phyloP scores from a whole-genome alignment of 208 protist species.

The Lotmaria passim region DNA sequence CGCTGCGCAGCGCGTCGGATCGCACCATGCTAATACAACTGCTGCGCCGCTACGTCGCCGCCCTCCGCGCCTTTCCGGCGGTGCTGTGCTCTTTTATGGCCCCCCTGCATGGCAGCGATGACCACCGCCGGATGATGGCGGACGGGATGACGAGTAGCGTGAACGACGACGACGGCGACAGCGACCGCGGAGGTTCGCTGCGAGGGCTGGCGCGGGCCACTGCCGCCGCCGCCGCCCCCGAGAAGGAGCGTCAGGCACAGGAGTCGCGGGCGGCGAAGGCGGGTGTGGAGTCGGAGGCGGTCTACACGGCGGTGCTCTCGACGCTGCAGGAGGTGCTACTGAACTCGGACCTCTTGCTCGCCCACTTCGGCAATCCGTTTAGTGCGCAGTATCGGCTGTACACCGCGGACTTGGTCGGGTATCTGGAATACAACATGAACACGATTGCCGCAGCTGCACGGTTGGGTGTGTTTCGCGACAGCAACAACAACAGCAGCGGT shows the following conservation, averaged over 20 bases:
- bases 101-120: slow-evolving; percentile 10
- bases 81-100: not conserved
- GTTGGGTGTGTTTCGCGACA: not conserved
- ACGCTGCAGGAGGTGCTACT: slow-evolving; percentile 32
- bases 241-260: not conserved
- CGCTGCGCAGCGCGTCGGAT: slow-evolving; percentile 23
- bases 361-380: slow-evolving; percentile 42
- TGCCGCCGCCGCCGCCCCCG: too few species aligned
- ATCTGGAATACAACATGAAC: slow-evolving; percentile 22
- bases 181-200: not conserved
- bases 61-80: slow-evolving; percentile 9
- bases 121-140: slow-evolving; percentile 1
- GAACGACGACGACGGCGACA: not conserved
- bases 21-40: slow-evolving; percentile 13
- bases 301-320: slow-evolving; percentile 22
- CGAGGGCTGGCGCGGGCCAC: not conserved
- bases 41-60: slow-evolving; percentile 17
- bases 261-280: not conserved
- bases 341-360: slow-evolving; percentile 34
- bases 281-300: slow-evolving; percentile 14
- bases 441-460: not conserved
- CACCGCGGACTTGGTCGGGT: slow-evolving; percentile 38
- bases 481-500: not conserved
- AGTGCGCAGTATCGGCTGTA: slow-evolving; percentile 45
- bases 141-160: not conserved